phyloP scores from a whole-genome alignment of 306 rosid species.

The Inga leiocalycina region DNA sequence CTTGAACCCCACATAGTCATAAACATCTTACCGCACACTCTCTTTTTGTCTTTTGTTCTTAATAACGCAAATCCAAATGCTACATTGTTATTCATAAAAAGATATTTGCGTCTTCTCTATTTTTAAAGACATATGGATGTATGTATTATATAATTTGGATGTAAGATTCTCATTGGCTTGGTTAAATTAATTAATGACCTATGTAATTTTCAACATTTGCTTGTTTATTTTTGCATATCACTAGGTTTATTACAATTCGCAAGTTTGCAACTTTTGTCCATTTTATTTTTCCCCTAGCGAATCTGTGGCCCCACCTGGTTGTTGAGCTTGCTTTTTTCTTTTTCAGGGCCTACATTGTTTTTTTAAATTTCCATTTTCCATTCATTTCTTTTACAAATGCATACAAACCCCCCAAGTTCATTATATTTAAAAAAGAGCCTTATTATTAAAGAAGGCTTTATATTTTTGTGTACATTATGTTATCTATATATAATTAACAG shows the following conservation, averaged over 20 bases:
- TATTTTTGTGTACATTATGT: too few relatives aligned
- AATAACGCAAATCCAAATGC: too few relatives aligned
- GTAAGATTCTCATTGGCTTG: background rate
- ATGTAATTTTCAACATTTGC: background rate
- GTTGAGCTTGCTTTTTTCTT: background rate
- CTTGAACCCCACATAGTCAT: constrained; percentile 44
- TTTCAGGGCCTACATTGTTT: background rate
- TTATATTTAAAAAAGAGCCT: background rate
- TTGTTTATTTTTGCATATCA: background rate
- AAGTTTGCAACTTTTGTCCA: background rate
- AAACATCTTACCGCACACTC: constrained; percentile 19
- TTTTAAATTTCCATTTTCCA: background rate
- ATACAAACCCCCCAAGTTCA: background rate
- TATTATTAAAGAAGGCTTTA: background rate
- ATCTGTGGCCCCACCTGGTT: background rate
- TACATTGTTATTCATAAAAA: too few relatives aligned
- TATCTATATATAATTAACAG: background rate
- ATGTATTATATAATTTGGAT: background rate
- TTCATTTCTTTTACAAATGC: background rate
- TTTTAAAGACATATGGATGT: background rate
- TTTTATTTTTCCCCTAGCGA: background rate
- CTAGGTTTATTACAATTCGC: background rate
- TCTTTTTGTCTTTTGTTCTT: background rate
- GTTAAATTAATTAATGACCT: background rate
- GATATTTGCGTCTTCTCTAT: background rate